Evolutionary conservation across 2,329 filamentous ascomycete species (phyloP), one percentile per base, ranked within the genome.

Genomic region (Thielaviopsis punctulata): DNA sequence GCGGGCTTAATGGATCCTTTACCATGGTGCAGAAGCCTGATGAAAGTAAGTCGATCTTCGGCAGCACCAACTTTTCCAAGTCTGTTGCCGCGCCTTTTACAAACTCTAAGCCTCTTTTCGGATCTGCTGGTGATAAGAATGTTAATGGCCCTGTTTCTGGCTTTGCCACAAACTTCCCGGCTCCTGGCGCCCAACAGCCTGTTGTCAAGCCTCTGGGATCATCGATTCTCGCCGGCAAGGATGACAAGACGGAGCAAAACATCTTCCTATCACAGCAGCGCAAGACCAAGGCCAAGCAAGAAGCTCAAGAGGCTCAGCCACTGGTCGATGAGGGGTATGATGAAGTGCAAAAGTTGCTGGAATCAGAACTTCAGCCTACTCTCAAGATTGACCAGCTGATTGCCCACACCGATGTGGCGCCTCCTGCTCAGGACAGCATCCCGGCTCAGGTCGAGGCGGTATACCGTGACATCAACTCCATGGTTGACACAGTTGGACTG

Each of bases 401-500:
- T 49, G 80, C 74, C 2, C 76, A 79, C 59, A 68, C 73, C 3
- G 74, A 78, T 55, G 70, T 74, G 41, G 69, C 69, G 5, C 68
- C 72, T 3, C 69, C 72, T 13, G 72, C 73, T 13, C 69, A 71
- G 50, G 74, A 80, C 52, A 79, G 72, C 45, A 70, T 82, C 27
- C 74, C 78, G 3, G 71, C 74, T 8, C 79, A 82, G 58, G 77
- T 80, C 21, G 79, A 83, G 60, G 74, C 77, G 18, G 70, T 83
- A 1, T 92, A 86, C 63, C 76, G 83, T 45, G 86, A 90, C 60
- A 85, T 90, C 62, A 90, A 92, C 64, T 85, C 85, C 12, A 98
- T 96, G 92, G 81, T 98, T 44, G 87, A 95, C 60, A 90, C 86
- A 0, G 69, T 96, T 41, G 90, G 90, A 9, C 75, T 95, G 48